Evolutionary conservation across 169 alveolate genomes (phyloP).

Genomic region (Plasmodium fragile): DNA sequence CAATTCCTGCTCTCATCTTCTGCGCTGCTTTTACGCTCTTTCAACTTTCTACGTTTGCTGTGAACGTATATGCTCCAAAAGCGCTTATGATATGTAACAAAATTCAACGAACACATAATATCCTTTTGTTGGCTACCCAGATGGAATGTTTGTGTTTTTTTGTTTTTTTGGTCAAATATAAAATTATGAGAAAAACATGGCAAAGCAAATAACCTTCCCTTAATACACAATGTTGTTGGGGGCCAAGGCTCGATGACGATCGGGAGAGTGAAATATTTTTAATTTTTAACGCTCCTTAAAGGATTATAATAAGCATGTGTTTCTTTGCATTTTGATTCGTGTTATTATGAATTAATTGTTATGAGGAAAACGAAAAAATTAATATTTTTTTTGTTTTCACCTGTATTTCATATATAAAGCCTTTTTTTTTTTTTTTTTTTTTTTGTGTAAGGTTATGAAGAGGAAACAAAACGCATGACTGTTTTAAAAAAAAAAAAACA

Average conservation of each 20-base stretch:
- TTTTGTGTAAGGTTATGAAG: neutral
- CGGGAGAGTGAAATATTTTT: neutral
- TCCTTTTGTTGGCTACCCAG: neutral
- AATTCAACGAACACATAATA: neutral
- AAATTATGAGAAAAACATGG: neutral
- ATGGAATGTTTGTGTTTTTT: neutral
- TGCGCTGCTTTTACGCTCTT: neutral
- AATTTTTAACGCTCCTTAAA: neutral
- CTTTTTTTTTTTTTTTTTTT: neutral
- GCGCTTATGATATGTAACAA: neutral
- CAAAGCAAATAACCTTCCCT: neutral
- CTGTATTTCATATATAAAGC: neutral
- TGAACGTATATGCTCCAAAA: neutral
- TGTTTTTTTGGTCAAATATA: neutral
- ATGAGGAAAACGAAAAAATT: neutral
- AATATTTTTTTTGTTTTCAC: neutral
- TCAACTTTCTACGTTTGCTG: neutral
- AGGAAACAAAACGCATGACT: neutral
- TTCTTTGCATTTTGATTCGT: neutral
- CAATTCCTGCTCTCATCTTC: neutral
- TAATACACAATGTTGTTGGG: slow-evolving; percentile 2
- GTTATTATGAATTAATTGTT: neutral
- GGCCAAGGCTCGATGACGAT: neutral
- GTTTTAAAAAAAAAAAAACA: neutral
- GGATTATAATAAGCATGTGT: neutral